Evolutionary conservation across 345 rosid species (phyloP), one percentile per base, ranked within the genome.

Genomic region (Geranium brycei): DNA sequence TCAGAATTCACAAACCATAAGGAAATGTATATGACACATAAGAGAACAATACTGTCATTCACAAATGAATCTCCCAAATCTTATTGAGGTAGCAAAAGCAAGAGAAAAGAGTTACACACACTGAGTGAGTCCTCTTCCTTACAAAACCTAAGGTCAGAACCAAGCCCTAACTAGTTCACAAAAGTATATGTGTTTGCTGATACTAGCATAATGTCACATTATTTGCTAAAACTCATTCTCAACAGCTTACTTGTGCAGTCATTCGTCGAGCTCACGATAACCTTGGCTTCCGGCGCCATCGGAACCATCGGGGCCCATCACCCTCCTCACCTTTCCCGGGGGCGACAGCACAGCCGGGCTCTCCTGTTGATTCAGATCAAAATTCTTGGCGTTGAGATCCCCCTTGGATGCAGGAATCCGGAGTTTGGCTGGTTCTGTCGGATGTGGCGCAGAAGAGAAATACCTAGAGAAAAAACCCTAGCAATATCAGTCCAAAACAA

Each of bases 311-410:
- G 81, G 86, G 18, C 81, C 86, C 88, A 88, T 81, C 71, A 86
- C 80, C 72, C 91, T 81, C 79, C 92, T 82, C 51, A 84, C 69
- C 69, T 88, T 88, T 68, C 78, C 83, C 16, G 90, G 91, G 57
- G 95, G 92, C 62, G 92, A 88, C 69, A 84, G 19, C 61, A 82
- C 86, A 38, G 78, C 79, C 47, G 80, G 83, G 64, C 80, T 84
- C 61, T 80, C 84, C 55, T 67, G 71, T 16, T 72, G 76, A 63
- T 73, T 77, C 64, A 74, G 64, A 60, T 83, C 81, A 14, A 80
- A 77, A 15, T 65, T 70, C 72, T 75, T 81, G 47, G 71, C 19
- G 56, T 60, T 70, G 19, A 31, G 41, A 17, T 78, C 84, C 72
- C 68, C 77, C 78, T 85, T 87, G 5, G 78, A 72, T 18, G 81